Base-by-base conservation (phyloP, 139 green algal genomes). In the Chlamydomonas applanata region DNA sequence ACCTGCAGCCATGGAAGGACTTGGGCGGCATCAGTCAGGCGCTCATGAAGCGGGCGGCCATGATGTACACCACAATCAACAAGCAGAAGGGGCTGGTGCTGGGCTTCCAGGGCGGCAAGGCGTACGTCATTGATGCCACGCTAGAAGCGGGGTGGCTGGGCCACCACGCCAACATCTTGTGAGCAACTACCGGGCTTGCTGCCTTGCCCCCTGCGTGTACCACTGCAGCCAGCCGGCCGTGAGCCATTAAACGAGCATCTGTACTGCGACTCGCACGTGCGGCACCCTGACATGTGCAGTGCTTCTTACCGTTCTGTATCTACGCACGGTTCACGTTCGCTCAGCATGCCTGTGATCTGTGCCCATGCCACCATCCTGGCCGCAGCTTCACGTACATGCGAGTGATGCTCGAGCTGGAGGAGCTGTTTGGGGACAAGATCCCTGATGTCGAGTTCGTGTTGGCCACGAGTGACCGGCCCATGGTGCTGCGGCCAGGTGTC, bases 381-480 rank as follows among this genome's bases (percentile, higher is more conserved):
- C 36, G 59, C 59, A 66, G 59, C 1, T 78, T 85, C 74, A 78
- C 74, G 1, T 85, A 85, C 74, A 81, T 85, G 79, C 54, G 65
- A 3, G 73, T 77, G 14, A 81, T 85, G 71, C 14, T 75, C 32
- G 35, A 34, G 29, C 67, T 57, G 35, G 57, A 19, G 27, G 46
- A 71, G 46, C 4, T 30, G 3, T 85, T 81, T 75, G 79, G 79
- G 32, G 69, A 40, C 17, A 19, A 54, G 22, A 81, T 85, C 29
- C 79, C 79, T 27, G 74, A 85, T 34, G 25, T 81, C 17, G 74
- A 85, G 64, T 85, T 85, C 33, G 79, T 85, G 22, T 73, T 85
- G 20, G 62, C 79, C 44, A 76, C 59, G 25, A 68, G 53, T 16
- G 79, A 85, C 49, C 40, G 40, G 40, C 40, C 40, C 7, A 49